Evolutionary conservation across 148 eudicot species (phyloP).

Genomic region (Bassia scoparia): DNA sequence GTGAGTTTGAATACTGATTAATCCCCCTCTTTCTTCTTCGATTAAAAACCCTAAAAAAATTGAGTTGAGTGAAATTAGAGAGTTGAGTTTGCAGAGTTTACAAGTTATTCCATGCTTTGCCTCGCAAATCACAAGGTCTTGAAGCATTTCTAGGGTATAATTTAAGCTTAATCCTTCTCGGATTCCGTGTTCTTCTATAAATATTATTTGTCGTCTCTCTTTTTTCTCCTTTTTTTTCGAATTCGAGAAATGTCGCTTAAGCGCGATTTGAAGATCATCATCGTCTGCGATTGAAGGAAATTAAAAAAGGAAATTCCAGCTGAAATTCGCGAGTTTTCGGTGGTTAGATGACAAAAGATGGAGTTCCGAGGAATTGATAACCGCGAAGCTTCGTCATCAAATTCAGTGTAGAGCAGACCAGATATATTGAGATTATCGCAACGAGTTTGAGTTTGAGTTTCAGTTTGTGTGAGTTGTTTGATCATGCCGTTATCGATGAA

Average conservation of each 20-base stretch:
- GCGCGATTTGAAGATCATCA: slow-evolving; percentile 1
- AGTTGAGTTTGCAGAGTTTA: slow-evolving; percentile 33
- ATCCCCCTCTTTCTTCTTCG: fast-evolving
- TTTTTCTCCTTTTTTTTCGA: not conserved
- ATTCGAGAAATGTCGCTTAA: slow-evolving; percentile 11
- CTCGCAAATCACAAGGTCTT: slow-evolving; percentile 23
- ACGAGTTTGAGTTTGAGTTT: not conserved
- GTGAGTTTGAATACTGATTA: slow-evolving; percentile 9
- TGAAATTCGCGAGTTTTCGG: not conserved
- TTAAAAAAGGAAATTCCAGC: not conserved
- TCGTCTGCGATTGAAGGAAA: not conserved
- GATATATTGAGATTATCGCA: not conserved
- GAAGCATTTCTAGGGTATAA: slow-evolving; percentile 12
- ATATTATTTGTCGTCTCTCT: not conserved
- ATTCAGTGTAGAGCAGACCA: slow-evolving; percentile 17
- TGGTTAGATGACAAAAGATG: slow-evolving; percentile 9
- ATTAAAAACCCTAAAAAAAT: slow-evolving; percentile 2
- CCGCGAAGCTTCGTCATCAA: slow-evolving; percentile 20
- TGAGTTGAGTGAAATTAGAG: slow-evolving; percentile 10
- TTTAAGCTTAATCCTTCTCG: slow-evolving; percentile 20
- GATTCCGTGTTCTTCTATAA: slow-evolving; percentile 13
- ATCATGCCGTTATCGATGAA: slow-evolving; percentile 65
- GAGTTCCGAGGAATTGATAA: slow-evolving; percentile 21
- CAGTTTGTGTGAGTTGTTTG: not conserved
- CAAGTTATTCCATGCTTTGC: slow-evolving; percentile 50